Conservation (phyloP, 2,329 filamentous ascomycete species). For the Chaetomiaceae sp. region DNA sequence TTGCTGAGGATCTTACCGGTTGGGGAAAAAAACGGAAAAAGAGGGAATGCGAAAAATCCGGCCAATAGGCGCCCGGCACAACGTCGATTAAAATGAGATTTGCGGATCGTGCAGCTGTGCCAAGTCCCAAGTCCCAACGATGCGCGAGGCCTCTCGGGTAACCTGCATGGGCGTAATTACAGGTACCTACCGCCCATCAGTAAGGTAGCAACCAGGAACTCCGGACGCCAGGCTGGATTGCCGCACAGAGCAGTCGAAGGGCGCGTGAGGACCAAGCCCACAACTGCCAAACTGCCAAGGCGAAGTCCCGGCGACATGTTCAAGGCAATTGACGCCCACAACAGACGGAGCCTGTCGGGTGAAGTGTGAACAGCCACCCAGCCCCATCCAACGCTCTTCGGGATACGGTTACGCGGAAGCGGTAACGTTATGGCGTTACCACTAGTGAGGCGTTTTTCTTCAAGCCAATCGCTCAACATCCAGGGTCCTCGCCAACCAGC, state of each 20-base stretch:
- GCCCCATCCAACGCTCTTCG: background rate
- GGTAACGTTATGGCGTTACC: background rate
- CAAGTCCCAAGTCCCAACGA: background rate
- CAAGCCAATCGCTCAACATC: slow-evolving; percentile 13
- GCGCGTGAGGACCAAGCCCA: too few species aligned
- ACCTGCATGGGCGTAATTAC: background rate
- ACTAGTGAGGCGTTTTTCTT: background rate
- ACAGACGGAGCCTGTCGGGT: too few species aligned
- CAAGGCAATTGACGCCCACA: background rate
- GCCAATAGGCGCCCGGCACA: slow-evolving; percentile 7
- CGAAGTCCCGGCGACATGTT: too few species aligned
- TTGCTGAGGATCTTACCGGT: background rate
- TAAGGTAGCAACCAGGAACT: background rate
- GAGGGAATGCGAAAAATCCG: background rate
- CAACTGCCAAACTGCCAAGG: background rate
- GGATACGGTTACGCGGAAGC: too few species aligned
- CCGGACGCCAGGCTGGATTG: too few species aligned
- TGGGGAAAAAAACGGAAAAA: slow-evolving; percentile 1
- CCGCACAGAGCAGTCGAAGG: too few species aligned
- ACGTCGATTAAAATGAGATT: slow-evolving; percentile 12
- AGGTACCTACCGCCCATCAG: background rate
- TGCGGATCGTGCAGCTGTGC: slow-evolving; percentile 1
- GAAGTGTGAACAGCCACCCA: too few species aligned
- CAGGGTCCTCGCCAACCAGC: background rate
- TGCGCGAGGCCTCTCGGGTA: slow-evolving; percentile 4